Conservation (phyloP, 371 early-diverging fungal genomes). For the Chytridiales sp. region DNA sequence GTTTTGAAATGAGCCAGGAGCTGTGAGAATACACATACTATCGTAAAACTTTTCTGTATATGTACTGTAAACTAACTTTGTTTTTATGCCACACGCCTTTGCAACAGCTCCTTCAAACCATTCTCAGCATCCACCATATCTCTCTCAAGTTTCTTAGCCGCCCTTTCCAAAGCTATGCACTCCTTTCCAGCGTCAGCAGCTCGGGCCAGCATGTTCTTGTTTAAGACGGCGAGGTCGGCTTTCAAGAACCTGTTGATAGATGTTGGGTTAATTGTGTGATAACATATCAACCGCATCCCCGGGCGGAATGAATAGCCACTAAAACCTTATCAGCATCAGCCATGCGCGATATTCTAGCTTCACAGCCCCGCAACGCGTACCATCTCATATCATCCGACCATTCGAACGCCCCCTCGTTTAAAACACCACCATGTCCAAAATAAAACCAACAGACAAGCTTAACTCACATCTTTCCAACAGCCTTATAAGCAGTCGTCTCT, state of each 20-base stretch:
- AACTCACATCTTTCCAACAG: conserved; percentile 48
- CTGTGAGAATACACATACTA: too few relatives aligned
- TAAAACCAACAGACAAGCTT: conserved; percentile 1
- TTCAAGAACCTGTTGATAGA: conserved; percentile 43
- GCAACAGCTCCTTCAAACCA: conserved; percentile 36
- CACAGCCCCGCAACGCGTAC: too few relatives aligned
- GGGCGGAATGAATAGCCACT: too few relatives aligned
- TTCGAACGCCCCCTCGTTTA: too few relatives aligned
- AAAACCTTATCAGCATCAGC: too few relatives aligned
- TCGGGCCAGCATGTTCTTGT: conserved; percentile 24
- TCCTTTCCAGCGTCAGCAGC: conserved; percentile 33
- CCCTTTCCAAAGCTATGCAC: conserved; percentile 33
- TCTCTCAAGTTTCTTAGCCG: conserved; percentile 38
- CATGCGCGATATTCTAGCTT: too few relatives aligned
- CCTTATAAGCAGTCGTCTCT: conserved; percentile 35
- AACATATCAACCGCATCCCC: too few relatives aligned
- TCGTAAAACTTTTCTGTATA: too few relatives aligned
- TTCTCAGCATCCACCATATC: conserved; percentile 38
- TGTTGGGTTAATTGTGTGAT: too few relatives aligned
- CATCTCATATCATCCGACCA: too few relatives aligned
- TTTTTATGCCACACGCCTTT: conserved; percentile 30
- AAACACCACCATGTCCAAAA: conserved; percentile 12
- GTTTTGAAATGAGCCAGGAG: too few relatives aligned
- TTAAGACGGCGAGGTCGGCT: conserved; percentile 27
- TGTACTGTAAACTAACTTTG: too few relatives aligned